Evolutionary conservation across 2,329 filamentous ascomycete species (phyloP).

Genomic region (Ploettnerulaceae sp.): DNA sequence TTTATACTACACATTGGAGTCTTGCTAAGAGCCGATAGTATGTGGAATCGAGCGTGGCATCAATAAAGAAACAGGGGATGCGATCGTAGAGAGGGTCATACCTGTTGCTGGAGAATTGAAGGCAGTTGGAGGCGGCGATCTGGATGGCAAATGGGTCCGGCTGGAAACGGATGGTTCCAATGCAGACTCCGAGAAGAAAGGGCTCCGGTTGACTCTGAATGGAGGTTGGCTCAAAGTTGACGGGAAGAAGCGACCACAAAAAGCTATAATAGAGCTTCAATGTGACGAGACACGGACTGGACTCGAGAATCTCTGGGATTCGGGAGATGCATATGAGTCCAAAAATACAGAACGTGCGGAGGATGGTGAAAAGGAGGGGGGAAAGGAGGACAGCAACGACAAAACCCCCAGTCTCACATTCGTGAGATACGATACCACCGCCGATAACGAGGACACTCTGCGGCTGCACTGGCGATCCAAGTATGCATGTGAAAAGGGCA

Average conservation of each 20-base stretch:
- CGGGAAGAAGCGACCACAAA: slow-evolving; percentile 56
- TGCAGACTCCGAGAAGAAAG: slow-evolving; percentile 63
- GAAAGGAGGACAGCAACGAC: slow-evolving; percentile 34
- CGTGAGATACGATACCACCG: slow-evolving; percentile 64
- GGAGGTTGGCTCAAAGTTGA: slow-evolving; percentile 54
- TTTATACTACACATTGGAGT: background rate
- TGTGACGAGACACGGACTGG: slow-evolving; percentile 72
- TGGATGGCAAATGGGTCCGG: slow-evolving; percentile 62
- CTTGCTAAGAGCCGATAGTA: slow-evolving; percentile 43
- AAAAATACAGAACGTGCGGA: slow-evolving; percentile 28
- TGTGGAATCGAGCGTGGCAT: slow-evolving; percentile 67
- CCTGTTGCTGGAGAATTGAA: slow-evolving; percentile 71
- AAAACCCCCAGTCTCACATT: slow-evolving; percentile 64
- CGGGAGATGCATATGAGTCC: slow-evolving; percentile 49
- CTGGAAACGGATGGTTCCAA: slow-evolving; percentile 61
- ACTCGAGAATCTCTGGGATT: slow-evolving; percentile 62
- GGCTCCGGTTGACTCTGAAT: slow-evolving; percentile 63
- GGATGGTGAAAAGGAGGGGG: slow-evolving; percentile 32
- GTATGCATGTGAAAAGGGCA: slow-evolving; percentile 68
- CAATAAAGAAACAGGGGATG: slow-evolving; percentile 40
- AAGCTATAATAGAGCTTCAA: slow-evolving; percentile 77
- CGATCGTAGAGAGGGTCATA: slow-evolving; percentile 52
- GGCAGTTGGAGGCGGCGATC: slow-evolving; percentile 49
- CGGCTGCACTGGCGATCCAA: slow-evolving; percentile 82
- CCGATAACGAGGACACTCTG: slow-evolving; percentile 56